Base-by-base conservation (phyloP, 139 green algal genomes). In the Nannochloris sp. region DNA sequence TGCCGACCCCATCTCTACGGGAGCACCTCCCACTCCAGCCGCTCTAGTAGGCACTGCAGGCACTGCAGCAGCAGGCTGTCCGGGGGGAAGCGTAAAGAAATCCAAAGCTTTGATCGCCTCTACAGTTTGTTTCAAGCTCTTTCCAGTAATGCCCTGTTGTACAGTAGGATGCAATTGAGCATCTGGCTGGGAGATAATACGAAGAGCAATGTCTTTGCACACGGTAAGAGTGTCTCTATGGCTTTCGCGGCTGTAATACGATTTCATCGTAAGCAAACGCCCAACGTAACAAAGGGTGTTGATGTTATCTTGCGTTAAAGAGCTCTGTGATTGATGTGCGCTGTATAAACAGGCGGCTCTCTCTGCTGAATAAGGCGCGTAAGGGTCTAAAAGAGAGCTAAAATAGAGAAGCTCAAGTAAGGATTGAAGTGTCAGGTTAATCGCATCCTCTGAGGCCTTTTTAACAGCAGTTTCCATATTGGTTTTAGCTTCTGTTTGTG, bases 331-430 rank as follows among this genome's bases (percentile, higher is more conserved):
- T 56, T 33, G n/a, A 48, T 54, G n/a, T 77, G 64, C 7, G 39
- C 30, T 24, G 57, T 23, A 3, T 34, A 73, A 2, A 34, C 23
- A n/a, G n/a, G n/a, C n/a, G n/a, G n/a, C n/a, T n/a, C n/a, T 61
- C 23, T 60, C 15, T 23, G 34, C 44, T 7, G 23, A 60, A 36
- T 62, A 73, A 23, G 30, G 39, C 3, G 19, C 54, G 32, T 39
- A 72, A 10, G n/a, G 31, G 12, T 63, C 56, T 53, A 48, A 72
- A 32, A 30, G 25, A 27, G 53, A 15, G 3, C 57, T 48, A 13
- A 79, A 65, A 54, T 76, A 68, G 13, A 64, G 63, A 34, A 70
- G 30, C 47, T 60, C 47, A 4, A 65, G 10, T 23, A 80, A 29
- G 48, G 34, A 44, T 33, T 51, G 42, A 38, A 80, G 42, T n/a